Base-by-base conservation (phyloP, 1,139 yeast genomes). In the Waltiozyma sp. region DNA sequence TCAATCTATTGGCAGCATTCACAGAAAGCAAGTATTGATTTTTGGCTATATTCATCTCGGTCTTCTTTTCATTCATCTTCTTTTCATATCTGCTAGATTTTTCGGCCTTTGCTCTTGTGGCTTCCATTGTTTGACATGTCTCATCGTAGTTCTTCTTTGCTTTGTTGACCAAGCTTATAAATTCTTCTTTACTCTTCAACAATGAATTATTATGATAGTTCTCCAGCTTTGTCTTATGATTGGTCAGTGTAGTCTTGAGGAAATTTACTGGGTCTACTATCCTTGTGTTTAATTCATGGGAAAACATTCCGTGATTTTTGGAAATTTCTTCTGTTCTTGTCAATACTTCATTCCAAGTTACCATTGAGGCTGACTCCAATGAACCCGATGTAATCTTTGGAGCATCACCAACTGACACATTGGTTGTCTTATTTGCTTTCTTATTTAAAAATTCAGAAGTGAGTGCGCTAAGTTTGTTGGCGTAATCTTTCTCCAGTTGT, bases 341-440 rank as follows among this genome's bases (percentile, higher is more conserved):
- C 48, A 91, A 69, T 14, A 91, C 76, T 51, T 87, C 95, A 40
- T 79, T 85, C 98, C 98, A 91, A 4, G 95, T 77, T n/a, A 87
- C 95, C 50, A 89, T 65, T n/a, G 87, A 73, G 0, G 96, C 96
- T 50, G 86, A 75, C 58, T 93, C 98, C 42, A 91, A 67, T 0
- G 96, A 88, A 0, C 99, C 98, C 0, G 98, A 97, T 0, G 99
- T 91, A 43, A 86, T 74, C 39, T 79, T 75, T 0, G 99, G 98
- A 24, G 76, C 75, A 49, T 87, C 95, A 24, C 99, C 99, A 8
- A 93, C 98, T 35, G 91, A 79, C 33, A 93, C 64, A 19, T 66
- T 63, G 0, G 93, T 75, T 24, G 87, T 70, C 13, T 71, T 62
- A 53, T 76, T 77, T 38, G 95, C 82, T 59, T 89, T 87, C 61